Base-by-base conservation (phyloP, 139 green algal genomes). In the Nannochloris sp. region DNA sequence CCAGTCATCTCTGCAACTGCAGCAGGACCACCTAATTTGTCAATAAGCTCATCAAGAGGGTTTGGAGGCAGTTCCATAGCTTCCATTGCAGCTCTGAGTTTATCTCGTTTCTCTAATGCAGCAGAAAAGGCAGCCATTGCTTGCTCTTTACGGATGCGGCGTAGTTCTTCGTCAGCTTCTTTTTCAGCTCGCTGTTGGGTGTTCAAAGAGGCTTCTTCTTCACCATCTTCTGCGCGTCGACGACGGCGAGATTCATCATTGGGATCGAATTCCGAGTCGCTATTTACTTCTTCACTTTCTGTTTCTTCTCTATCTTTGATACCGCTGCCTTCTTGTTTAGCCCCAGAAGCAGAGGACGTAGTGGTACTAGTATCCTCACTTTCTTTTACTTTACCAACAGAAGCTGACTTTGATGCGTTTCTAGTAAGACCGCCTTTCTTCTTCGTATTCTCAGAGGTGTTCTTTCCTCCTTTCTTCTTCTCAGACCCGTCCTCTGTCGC, bases 21-120 rank as follows among this genome's bases (percentile, higher is more conserved):
- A 7, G 19, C 25, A 14, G 84, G 80, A 2, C 89, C 89, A 0
- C 88, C 89, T 65, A 96, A 73, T 70, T 74, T 53, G 46, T 95
- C 74, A 6, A 96, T 85, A 5, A 96, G 65, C 47, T 83, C 46
- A 68, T 96, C 90, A 54, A 96, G 76, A 57, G 91, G 91, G 81
- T 96, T 95, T 60, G 74, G 65, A 12, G 88, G 89, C 56, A 95
- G 78, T 32, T 81, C 60, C 60, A 90, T 61, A 4, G 38, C 33
- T 2, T 61, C 56, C 0, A 80, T 64, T 10, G 47, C 60, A 60
- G 64, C 51, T 36, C 83, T 51, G 48, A 92, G 66, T 37, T 51
- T 1, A 19, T 58, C 42, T 39, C 38, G 32, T 4, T 10, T 14
- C 10, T 6, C 15, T 35, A 61, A 35, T 10, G 54, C 54, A 33